Evolutionary conservation across 768 basidiomycete genomes (phyloP).

Genomic region (Leucosporidium creatinivorum): DNA sequence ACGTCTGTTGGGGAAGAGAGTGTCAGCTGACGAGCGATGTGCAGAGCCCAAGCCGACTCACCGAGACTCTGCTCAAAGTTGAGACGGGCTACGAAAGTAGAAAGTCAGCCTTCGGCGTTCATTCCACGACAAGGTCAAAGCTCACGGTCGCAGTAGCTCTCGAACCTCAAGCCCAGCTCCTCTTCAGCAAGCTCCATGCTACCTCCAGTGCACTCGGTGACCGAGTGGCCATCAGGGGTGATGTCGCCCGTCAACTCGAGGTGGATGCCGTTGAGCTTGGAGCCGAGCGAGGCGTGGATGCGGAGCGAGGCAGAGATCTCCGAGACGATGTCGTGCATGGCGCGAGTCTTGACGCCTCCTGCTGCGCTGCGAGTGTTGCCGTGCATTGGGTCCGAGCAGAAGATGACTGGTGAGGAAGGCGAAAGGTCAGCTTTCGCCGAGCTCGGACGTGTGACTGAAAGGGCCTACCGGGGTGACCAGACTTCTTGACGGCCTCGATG

Average conservation of each 20-base stretch:
- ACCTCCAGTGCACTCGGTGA: constrained; percentile 93
- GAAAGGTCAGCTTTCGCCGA: not conserved
- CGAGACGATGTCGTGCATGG: constrained; percentile 59
- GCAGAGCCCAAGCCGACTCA: not conserved
- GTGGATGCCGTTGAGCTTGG: constrained; percentile 70
- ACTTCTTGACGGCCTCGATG: constrained; percentile 68
- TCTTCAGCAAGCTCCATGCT: constrained; percentile 91
- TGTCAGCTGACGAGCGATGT: not conserved
- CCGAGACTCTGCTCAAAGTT: constrained; percentile 35
- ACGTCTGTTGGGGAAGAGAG: not conserved
- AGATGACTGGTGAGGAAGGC: constrained; percentile 51
- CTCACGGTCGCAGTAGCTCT: constrained; percentile 81
- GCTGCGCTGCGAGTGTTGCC: constrained; percentile 83
- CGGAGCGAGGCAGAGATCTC: constrained; percentile 75
- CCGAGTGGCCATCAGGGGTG: constrained; percentile 81
- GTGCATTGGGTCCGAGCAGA: constrained; percentile 98
- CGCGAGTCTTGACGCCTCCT: constrained; percentile 70
- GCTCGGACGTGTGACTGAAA: not conserved
- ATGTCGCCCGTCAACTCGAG: constrained; percentile 89
- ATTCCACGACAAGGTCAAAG: not conserved
- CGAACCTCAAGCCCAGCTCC: constrained; percentile 80
- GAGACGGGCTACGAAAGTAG: constrained; percentile 13
- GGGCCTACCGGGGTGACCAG: constrained; percentile 56
- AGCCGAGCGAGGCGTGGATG: constrained; percentile 67
- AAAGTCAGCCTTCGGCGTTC: not conserved